Conservation (phyloP, 2,329 filamentous ascomycete species). For the Colletotrichum sp. region DNA sequence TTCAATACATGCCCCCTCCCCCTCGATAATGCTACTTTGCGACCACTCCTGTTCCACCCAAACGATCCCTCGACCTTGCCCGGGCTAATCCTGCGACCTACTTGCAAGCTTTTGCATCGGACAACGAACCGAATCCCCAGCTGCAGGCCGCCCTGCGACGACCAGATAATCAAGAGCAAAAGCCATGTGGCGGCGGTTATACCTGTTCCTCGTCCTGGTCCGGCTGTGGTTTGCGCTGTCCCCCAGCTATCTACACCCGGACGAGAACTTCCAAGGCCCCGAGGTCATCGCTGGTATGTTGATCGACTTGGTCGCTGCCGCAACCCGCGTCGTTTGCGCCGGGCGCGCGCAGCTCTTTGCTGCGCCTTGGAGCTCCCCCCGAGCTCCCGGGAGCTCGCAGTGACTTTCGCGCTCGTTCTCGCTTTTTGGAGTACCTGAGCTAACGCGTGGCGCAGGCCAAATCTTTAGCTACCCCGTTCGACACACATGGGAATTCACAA, state of each 20-base stretch:
- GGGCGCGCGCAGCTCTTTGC: not conserved
- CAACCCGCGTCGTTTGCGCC: not conserved
- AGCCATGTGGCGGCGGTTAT: slow-evolving; percentile 89
- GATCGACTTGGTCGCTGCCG: not conserved
- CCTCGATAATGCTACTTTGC: slow-evolving; percentile 20
- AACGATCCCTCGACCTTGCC: not conserved
- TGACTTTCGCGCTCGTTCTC: slow-evolving; percentile 9
- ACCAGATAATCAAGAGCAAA: slow-evolving; percentile 6
- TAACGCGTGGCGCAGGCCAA: slow-evolving; percentile 64
- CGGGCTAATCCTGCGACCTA: not conserved
- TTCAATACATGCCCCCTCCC: slow-evolving; percentile 6
- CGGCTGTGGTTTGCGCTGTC: slow-evolving; percentile 93
- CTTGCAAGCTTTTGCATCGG: not conserved
- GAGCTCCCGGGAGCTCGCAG: slow-evolving; percentile 6
- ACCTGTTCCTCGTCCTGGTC: slow-evolving; percentile 82
- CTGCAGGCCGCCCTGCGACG: slow-evolving; percentile 22
- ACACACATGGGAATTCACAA: slow-evolving; percentile 95
- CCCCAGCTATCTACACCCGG: slow-evolving; percentile 95
- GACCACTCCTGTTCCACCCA: not conserved
- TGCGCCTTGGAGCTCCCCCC: slow-evolving; percentile 1
- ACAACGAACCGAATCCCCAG: slow-evolving; percentile 25
- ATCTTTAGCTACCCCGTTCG: slow-evolving; percentile 92
- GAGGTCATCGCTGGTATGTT: slow-evolving; percentile 89
- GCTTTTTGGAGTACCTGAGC: slow-evolving; percentile 14
- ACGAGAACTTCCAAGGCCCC: slow-evolving; percentile 98